These are phyloP conservation scores for Thecaphora thlaspeos DNA, from an alignment of 1,284 basidiomycete genomes.

Conservation along the genomic window DNA sequence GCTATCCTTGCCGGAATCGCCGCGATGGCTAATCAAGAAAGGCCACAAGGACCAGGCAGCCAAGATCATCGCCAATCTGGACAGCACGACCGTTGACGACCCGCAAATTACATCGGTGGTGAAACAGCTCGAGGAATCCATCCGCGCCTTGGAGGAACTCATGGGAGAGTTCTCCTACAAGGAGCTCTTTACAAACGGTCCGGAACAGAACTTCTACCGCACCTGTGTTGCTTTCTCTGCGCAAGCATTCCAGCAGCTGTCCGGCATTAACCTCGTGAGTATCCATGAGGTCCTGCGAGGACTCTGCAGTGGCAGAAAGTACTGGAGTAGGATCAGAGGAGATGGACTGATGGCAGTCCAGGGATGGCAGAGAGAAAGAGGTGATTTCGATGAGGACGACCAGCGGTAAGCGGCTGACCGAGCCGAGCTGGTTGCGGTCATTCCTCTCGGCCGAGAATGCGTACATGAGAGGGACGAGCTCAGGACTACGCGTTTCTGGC, in stretches of 20 bases:
- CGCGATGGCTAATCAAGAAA: conserved; percentile 69
- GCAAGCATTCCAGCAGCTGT: conserved; percentile 73
- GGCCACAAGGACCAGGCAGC: conserved; percentile 65
- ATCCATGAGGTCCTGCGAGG: too few species aligned
- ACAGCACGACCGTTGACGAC: conserved; percentile 64
- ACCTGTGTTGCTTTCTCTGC: conserved; percentile 65
- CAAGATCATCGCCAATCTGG: conserved; percentile 67
- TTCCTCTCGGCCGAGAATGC: too few species aligned
- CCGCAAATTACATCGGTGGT: conserved; percentile 63
- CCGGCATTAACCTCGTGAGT: conserved; percentile 68
- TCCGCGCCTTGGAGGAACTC: conserved; percentile 29
- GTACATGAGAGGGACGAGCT: too few species aligned
- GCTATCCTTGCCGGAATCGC: conserved; percentile 70
- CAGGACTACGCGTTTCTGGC: too few species aligned
- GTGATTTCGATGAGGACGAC: too few species aligned
- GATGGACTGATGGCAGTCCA: too few species aligned
- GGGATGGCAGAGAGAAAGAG: too few species aligned
- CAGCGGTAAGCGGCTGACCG: too few species aligned
- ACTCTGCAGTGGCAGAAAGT: too few species aligned
- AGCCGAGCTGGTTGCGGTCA: too few species aligned
- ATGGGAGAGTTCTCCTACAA: conserved; percentile 58
- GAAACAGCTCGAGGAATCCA: conserved; percentile 48
- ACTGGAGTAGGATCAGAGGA: too few species aligned
- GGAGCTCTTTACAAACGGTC: conserved; percentile 65
- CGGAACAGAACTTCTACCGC: conserved; percentile 68